phyloP scores from a whole-genome alignment of 176 grass and related monocot species.

The Rhynchospora breviuscula region DNA sequence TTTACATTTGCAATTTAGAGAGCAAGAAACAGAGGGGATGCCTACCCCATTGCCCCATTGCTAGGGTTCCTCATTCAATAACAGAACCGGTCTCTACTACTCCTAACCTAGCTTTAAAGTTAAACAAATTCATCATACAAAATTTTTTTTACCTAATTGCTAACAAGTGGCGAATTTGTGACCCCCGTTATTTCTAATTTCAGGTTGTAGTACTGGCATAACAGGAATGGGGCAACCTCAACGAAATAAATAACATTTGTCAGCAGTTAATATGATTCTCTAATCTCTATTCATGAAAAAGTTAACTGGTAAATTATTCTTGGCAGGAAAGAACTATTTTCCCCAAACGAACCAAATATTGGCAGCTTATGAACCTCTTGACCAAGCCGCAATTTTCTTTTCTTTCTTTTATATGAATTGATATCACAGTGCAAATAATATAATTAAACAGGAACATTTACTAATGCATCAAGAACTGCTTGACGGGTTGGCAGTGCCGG shows the following conservation, averaged over 20 bases:
- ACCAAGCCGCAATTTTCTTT: neutral
- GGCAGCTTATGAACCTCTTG: neutral
- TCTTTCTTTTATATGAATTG: neutral
- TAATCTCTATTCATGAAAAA: neutral
- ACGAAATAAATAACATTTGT: neutral
- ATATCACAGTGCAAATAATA: neutral
- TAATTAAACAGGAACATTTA: constrained; percentile 39
- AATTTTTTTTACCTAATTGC: neutral
- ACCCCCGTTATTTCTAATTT: neutral
- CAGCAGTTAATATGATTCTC: neutral
- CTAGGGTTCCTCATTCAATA: too few relatives aligned
- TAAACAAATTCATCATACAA: neutral
- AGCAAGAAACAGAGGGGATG: neutral
- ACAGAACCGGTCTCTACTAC: too few relatives aligned
- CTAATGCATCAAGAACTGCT: constrained; percentile 61
- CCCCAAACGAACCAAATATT: neutral
- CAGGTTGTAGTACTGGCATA: neutral
- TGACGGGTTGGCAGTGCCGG: constrained; percentile 70
- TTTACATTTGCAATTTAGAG: neutral
- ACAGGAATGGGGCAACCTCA: neutral
- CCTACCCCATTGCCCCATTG: neutral
- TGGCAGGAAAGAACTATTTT: neutral
- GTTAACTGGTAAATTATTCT: constrained; percentile 7
- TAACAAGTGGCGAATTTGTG: neutral
- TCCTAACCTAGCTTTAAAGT: too few relatives aligned